Base-by-base conservation (phyloP, 768 basidiomycete genomes). In the Heimioporus sp. region DNA sequence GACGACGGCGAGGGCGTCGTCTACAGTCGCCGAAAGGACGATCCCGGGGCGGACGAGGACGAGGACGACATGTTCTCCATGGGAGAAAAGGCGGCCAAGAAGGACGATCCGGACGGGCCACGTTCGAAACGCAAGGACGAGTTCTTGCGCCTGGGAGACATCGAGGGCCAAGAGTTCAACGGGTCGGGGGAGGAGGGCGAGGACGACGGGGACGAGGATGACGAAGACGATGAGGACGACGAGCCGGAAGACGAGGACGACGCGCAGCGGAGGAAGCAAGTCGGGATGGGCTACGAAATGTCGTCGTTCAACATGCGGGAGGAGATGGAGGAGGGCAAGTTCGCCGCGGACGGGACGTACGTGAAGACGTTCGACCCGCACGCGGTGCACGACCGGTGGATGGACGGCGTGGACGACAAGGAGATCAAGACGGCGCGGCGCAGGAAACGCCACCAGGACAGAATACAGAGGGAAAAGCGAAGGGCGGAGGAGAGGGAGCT, bases 301-400 rank as follows among this genome's bases (percentile, higher is more conserved):
- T 94, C 90, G 4, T 90, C 92, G 24, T 99, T 99, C 83, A 96
- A 99, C 69, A 98, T 99, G 96, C 87, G 94, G 57, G 88, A 92
- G 61, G 97, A 99, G 78, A 95, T 98, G 88, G 87, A 92, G 64
- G 96, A 98, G 72, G 97, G 97, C 36, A 92, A 93, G 65, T 98
- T 99, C 74, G 86, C 91, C 5, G 90, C 89, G 53, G 96, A 98
- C 65, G 97, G 97, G 43, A 88, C 71, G 62, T 92, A 93, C 65
- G 83, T 90, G 44, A 86, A 88, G 58, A 80, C 86, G 11, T 86
- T 87, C 65, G 97, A 99, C 68, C 90, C 90, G 1, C 88, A 94
- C 65, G 92, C 86, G 21, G 81, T 87, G 36, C 94, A 99, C 67
- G 97, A 99, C 70, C 81, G 82, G 32, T 99, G 97, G 97, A 88